phyloP scores from a whole-genome alignment of 2,329 filamentous ascomycete genomes.

The Juglanconis oblonga region DNA sequence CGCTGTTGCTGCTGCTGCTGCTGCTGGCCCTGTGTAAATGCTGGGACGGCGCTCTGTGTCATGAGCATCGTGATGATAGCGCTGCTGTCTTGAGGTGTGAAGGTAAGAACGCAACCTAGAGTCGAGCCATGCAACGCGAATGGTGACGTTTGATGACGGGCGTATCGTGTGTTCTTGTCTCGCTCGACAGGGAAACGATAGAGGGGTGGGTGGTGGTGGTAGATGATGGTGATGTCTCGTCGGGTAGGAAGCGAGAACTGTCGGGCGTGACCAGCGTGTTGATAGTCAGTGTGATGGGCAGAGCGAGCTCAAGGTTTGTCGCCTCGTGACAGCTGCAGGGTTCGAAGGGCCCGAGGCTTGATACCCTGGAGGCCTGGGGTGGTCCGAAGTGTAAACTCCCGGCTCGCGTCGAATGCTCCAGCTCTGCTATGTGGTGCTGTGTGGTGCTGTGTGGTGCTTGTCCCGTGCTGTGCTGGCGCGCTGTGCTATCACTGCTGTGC shows the following conservation, averaged over 20 bases:
- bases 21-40: constrained; percentile 43
- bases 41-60: constrained; percentile 46
- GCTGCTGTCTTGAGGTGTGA: neutral
- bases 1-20: constrained; percentile 39
- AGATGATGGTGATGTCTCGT: neutral
- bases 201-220: neutral
- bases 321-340: neutral
- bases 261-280: neutral
- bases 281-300: neutral
- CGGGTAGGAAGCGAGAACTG: neutral
- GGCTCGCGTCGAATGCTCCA: neutral
- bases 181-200: neutral
- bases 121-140: constrained; percentile 17
- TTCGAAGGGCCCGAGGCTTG: neutral
- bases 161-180: neutral
- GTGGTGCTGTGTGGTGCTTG: neutral
- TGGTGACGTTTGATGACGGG: constrained; percentile 2
- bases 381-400: neutral
- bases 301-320: neutral
- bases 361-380: neutral
- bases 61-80: constrained; percentile 49
- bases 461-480: neutral
- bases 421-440: neutral
- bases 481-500: neutral
- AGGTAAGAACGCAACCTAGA: constrained; percentile 1